A percentile compares a stretch with the other conserved stretches of the same genome.
Evolutionary conservation across 2,329 filamentous ascomycete species (phyloP).

Genomic region (Fusarium torreyae): DNA sequence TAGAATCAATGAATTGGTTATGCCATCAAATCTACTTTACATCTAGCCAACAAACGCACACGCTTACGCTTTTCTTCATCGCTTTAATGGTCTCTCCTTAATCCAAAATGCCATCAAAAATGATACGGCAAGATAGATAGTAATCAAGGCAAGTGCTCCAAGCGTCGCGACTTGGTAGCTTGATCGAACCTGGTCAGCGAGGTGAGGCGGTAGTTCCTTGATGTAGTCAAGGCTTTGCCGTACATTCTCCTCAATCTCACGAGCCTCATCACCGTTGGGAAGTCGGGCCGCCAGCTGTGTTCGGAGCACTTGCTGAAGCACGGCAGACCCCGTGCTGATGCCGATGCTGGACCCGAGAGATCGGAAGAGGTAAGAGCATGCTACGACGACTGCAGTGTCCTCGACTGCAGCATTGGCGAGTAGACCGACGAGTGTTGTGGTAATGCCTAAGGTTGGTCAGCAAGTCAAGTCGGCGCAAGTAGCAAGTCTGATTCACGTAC

Average conservation of each 20-base stretch:
- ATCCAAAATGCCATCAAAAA: slow-evolving; percentile 66
- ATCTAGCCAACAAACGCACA: neutral
- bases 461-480: neutral
- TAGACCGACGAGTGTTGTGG: slow-evolving; percentile 79
- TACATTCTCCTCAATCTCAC: slow-evolving; percentile 77
- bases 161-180: slow-evolving; percentile 72
- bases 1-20: neutral
- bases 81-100: slow-evolving; percentile 68
- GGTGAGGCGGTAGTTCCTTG: slow-evolving; percentile 71
- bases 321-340: slow-evolving; percentile 78
- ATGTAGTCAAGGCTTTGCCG: slow-evolving; percentile 80
- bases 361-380: slow-evolving; percentile 86
- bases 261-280: slow-evolving; percentile 70
- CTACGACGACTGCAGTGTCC: slow-evolving; percentile 82
- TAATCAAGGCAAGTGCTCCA: slow-evolving; percentile 59
- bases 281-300: slow-evolving; percentile 68
- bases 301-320: slow-evolving; percentile 79
- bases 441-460: slow-evolving; percentile 66
- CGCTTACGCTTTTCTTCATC: slow-evolving; percentile 35
- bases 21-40: neutral
- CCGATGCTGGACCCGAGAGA: slow-evolving; percentile 84
- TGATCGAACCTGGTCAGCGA: slow-evolving; percentile 71
- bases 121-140: slow-evolving; percentile 56
- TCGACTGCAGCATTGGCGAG: slow-evolving; percentile 77
- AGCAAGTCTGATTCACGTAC: slow-evolving; percentile 44